Evolutionary conservation across 495 filamentous ascomycete species (phyloP), one percentile per base, ranked within the genome.

Genomic region (Podospora conica): DNA sequence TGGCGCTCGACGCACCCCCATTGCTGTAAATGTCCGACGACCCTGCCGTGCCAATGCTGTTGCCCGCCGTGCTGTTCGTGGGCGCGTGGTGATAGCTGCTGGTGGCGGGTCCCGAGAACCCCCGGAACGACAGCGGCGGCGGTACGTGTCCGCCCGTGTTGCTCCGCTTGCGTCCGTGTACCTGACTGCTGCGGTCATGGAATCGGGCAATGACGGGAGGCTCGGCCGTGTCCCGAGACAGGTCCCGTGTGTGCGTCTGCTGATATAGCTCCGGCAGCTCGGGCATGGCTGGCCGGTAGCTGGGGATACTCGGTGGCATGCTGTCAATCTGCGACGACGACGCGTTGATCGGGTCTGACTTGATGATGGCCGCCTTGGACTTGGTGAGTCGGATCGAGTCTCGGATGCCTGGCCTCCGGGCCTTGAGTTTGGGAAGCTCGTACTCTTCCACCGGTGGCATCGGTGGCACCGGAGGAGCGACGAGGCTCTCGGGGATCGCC

Each of bases 341-440:
- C 28, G 63, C 60, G 23, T 65, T 71, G 8, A 70, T 48, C 7
- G 73, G 65, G 48, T 70, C 73, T 11, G 66, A 71, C 66, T 71
- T 66, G 80, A 85, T 70, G 1, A 71, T 53, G 15, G 87, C 82
- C 24, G 85, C 82, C 70, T 88, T 91, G 61, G 89, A 87, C 75
- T 97, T 96, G 27, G 93, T 92, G 12, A 96, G 83, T 12, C 91
- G 85, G 64, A 97, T 94, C 0, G 93, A 97, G 77, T 97, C 95
- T 28, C 92, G 89, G 66, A 96, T 92, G 6, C 89, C 89, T 28
- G 89, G 84, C 64, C 76, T 76, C 59, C 79, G 79, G 1, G 73
- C 66, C 63, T 79, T 80, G 12, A 75, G 67, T 24, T 76, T 78
- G 3, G 82, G 79, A 22, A 80, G 40, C 59, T 84, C 82, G 58